Evolutionary conservation across 1,284 basidiomycete species (phyloP).

Genomic region (Cryptococcus jaspeensis): DNA sequence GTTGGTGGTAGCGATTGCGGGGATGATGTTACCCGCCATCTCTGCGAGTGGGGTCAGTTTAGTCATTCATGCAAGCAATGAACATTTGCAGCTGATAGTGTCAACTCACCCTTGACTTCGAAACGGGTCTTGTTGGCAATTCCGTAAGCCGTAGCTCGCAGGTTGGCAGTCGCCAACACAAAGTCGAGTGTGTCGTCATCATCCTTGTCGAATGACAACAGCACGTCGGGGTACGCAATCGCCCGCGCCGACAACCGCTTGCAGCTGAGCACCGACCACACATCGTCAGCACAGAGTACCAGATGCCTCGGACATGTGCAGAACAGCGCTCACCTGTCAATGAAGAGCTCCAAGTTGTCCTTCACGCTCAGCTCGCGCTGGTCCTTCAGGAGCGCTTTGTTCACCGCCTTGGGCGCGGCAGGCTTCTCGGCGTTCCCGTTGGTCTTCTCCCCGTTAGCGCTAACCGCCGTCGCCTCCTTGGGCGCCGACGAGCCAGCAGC

Average conservation of each 20-base stretch:
- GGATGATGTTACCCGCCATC: constrained; percentile 99
- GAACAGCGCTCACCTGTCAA: constrained; percentile 62
- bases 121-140: constrained; percentile 89
- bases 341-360: constrained; percentile 78
- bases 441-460: constrained; percentile 10
- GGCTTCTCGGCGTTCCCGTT: constrained; percentile 20
- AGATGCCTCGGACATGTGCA: background rate
- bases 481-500: no score
- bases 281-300: constrained; percentile 1
- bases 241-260: constrained; percentile 73
- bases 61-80: background rate
- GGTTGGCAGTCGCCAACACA: constrained; percentile 89
- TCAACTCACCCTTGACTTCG: constrained; percentile 82
- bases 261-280: constrained; percentile 56
- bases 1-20: constrained; percentile 98
- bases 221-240: constrained; percentile 65
- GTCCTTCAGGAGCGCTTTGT: constrained; percentile 61
- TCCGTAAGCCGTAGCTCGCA: constrained; percentile 84
- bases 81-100: background rate
- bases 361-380: constrained; percentile 70
- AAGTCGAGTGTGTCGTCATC: constrained; percentile 96
- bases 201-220: constrained; percentile 93
- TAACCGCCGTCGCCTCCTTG: constrained; percentile 4
- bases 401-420: constrained; percentile 3
- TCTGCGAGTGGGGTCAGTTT: constrained; percentile 57